Evolutionary conservation across 805 yeast species (phyloP).

Genomic region (Candida tibetensis): DNA sequence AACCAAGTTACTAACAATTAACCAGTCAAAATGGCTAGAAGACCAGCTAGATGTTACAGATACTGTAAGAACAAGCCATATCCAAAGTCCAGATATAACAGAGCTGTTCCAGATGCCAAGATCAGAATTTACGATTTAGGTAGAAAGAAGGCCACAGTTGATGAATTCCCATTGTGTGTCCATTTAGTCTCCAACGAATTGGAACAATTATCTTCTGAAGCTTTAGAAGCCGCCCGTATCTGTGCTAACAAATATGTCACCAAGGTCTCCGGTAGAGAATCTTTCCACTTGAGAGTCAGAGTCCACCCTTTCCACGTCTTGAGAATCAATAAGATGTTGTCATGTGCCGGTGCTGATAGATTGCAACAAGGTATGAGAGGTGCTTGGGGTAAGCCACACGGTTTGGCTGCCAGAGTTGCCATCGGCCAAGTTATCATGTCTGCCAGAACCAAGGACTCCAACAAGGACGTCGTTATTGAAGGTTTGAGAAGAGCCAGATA

Average conservation of each 20-base stretch:
- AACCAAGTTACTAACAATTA: conserved; percentile 21
- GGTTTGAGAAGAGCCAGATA: conserved; percentile 99
- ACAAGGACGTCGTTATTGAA: conserved; percentile 97
- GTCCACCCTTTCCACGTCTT: conserved; percentile 99
- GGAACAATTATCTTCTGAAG: conserved; percentile 99
- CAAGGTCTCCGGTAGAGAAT: conserved; percentile 96
- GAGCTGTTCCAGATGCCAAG: conserved; percentile 99
- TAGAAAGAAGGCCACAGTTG: conserved; percentile 99
- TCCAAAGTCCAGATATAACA: conserved; percentile 99
- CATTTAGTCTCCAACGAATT: conserved; percentile 99
- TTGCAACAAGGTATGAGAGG: conserved; percentile 99
- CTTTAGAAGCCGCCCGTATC: conserved; percentile 99
- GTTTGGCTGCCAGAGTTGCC: conserved; percentile 98
- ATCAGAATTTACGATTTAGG: conserved; percentile 99
- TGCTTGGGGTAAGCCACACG: conserved; percentile 99
- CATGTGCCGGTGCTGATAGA: conserved; percentile 99
- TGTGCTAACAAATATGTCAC: conserved; percentile 99
- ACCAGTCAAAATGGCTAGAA: conserved; percentile 91
- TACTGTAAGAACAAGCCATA: conserved; percentile 99
- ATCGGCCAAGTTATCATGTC: conserved; percentile 98
- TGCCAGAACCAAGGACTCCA: conserved; percentile 96
- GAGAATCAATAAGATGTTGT: conserved; percentile 99
- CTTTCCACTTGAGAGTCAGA: conserved; percentile 99
- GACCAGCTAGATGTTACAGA: conserved; percentile 99
- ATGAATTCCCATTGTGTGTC: conserved; percentile 99